A percentile compares a stretch with the other conserved stretches of the same genome.
These are phyloP conservation scores for Cyanodermella asteris DNA, from an alignment of 2,329 filamentous ascomycete genomes.

Conservation along the genomic window DNA sequence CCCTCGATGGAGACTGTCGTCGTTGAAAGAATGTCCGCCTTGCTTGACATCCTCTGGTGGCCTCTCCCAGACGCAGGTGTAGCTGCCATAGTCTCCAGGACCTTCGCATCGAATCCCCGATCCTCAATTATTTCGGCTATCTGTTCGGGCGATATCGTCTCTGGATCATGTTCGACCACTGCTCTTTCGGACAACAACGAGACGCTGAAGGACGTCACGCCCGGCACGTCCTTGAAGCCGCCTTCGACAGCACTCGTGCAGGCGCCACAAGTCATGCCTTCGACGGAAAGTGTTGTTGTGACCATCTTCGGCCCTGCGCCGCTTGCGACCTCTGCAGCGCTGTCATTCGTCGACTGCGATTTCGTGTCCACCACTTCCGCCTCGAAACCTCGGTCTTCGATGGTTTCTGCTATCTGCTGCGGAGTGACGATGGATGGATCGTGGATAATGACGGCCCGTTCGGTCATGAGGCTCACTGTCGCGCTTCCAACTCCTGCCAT, in stretches of 20 bases:
- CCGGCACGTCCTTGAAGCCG: slow-evolving; percentile 52
- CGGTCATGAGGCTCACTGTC: slow-evolving; percentile 84
- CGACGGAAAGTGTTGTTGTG: slow-evolving; percentile 56
- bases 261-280: slow-evolving; percentile 81
- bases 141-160: slow-evolving; percentile 27
- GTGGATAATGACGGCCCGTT: slow-evolving; percentile 84
- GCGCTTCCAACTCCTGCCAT: slow-evolving; percentile 66
- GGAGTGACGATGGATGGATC: slow-evolving; percentile 53
- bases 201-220: slow-evolving; percentile 57
- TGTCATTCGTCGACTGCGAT: slow-evolving; percentile 26
- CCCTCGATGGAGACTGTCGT: slow-evolving; percentile 82
- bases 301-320: slow-evolving; percentile 18
- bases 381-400: slow-evolving; percentile 83
- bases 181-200: slow-evolving; percentile 67
- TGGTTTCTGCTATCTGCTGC: slow-evolving; percentile 59
- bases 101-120: slow-evolving; percentile 57
- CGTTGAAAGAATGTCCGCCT: slow-evolving; percentile 26
- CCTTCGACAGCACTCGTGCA: slow-evolving; percentile 72
- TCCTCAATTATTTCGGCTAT: slow-evolving; percentile 39
- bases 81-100: slow-evolving; percentile 47
- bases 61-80: slow-evolving; percentile 14
- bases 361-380: slow-evolving; percentile 73
- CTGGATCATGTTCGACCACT: slow-evolving; percentile 59
- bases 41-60: slow-evolving; percentile 13
- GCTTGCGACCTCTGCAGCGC: slow-evolving; percentile 14